phyloP scores from a whole-genome alignment of 257 asterid species.

The Solanum bulbocastanum region DNA sequence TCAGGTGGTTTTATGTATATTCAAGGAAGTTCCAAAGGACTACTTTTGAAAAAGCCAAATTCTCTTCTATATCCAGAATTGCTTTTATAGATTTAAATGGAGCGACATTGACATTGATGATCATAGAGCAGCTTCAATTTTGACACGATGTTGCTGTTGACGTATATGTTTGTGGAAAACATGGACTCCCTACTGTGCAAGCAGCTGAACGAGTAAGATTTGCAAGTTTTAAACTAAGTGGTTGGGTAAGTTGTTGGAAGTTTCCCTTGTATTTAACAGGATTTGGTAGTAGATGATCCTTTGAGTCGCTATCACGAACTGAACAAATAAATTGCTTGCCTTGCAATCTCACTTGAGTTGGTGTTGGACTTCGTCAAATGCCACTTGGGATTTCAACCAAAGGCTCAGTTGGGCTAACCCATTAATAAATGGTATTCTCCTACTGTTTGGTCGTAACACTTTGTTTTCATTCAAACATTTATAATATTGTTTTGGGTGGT shows the following conservation, averaged over 20 bases:
- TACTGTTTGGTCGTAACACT: background rate
- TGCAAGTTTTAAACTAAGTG: background rate
- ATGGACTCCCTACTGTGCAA: background rate
- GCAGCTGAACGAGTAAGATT: background rate
- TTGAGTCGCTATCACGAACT: slow-evolving; percentile 3
- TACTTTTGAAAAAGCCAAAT: background rate
- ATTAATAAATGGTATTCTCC: background rate
- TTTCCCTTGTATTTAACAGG: background rate
- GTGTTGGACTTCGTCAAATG: background rate
- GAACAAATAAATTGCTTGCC: background rate
- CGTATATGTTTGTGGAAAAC: background rate
- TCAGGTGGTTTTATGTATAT: slow-evolving; percentile 33
- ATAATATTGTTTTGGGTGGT: background rate
- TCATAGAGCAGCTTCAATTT: background rate
- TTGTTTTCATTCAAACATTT: background rate
- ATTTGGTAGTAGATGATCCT: background rate
- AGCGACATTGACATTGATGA: background rate
- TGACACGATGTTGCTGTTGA: background rate
- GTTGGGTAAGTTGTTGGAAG: background rate
- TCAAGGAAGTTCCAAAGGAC: slow-evolving; percentile 20
- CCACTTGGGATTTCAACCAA: background rate
- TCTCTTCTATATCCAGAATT: background rate
- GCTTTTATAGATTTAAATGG: background rate
- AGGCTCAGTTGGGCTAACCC: background rate
- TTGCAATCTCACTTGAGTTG: background rate